Conservation (phyloP, 139 green algal species). For the Zygnema circumcarinatum region DNA sequence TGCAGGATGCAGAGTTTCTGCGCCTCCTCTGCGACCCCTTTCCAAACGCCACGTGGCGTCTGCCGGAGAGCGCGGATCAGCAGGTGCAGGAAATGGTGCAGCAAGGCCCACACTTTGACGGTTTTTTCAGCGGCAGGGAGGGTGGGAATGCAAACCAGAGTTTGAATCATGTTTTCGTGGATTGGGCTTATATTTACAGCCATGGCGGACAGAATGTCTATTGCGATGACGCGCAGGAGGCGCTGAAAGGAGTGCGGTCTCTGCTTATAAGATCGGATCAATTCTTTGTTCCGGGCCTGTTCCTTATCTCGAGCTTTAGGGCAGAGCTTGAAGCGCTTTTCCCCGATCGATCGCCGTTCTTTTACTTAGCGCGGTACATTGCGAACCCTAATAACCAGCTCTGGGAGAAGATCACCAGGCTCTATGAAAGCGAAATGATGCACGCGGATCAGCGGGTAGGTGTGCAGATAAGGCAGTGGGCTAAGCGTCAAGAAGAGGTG, state of each 20-base stretch:
- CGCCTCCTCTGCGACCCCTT: conserved; percentile 26
- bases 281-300: conserved; percentile 8
- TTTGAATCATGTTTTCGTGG: not conserved
- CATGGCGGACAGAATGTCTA: not conserved
- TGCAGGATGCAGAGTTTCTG: not conserved
- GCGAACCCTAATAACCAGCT: not conserved
- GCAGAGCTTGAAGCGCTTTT: conserved; percentile 10
- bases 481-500: not conserved
- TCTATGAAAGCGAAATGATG: not conserved
- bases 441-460: not conserved
- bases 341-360: not conserved
- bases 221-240: conserved; percentile 2
- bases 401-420: conserved; percentile 7
- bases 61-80: too few relatives aligned
- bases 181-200: not conserved
- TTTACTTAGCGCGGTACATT: not conserved
- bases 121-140: too few relatives aligned
- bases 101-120: too few relatives aligned
- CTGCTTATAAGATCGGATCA: conserved; percentile 17
- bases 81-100: too few relatives aligned
- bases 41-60: conserved; percentile 7
- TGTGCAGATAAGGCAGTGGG: not conserved
- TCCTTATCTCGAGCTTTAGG: not conserved
- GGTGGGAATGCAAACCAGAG: too few relatives aligned
- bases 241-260: not conserved